phyloP scores from a whole-genome alignment of 2,329 filamentous ascomycete genomes.

The Calonectria fujianensis region DNA sequence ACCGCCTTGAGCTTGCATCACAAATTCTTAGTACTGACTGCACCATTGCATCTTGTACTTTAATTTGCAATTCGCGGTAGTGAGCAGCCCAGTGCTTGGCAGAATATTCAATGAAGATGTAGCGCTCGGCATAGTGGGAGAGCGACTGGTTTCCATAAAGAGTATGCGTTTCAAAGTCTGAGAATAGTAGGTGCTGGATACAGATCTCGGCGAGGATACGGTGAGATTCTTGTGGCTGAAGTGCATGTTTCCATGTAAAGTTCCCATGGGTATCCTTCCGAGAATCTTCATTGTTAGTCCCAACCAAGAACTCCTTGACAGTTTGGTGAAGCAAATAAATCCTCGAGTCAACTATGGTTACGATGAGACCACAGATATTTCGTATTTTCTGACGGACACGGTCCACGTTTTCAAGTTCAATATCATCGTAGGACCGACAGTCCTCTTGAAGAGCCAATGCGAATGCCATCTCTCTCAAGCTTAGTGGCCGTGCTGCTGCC shows the following conservation, averaged over 20 bases:
- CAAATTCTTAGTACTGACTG: no score
- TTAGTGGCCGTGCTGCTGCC: no score
- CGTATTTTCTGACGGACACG: constrained; percentile 44
- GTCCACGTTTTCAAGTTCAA: constrained; percentile 22
- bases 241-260: background rate
- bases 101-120: constrained; percentile 36
- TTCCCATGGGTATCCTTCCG: no score
- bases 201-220: background rate
- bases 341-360: background rate
- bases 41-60: no score
- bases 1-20: no score
- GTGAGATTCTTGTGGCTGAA: background rate
- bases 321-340: constrained; percentile 27
- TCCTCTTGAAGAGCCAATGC: no score
- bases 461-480: no score
- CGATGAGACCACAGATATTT: constrained; percentile 52
- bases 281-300: no score
- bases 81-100: constrained; percentile 37
- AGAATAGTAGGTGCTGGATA: background rate
- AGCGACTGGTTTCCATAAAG: background rate
- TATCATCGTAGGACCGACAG: no score
- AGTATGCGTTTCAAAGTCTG: constrained; percentile 19
- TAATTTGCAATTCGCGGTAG: background rate
- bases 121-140: background rate
- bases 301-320: constrained; percentile 13